These are phyloP conservation scores for Cystoderma amianthinum DNA, from an alignment of 768 basidiomycete genomes.

Conservation along the genomic window DNA sequence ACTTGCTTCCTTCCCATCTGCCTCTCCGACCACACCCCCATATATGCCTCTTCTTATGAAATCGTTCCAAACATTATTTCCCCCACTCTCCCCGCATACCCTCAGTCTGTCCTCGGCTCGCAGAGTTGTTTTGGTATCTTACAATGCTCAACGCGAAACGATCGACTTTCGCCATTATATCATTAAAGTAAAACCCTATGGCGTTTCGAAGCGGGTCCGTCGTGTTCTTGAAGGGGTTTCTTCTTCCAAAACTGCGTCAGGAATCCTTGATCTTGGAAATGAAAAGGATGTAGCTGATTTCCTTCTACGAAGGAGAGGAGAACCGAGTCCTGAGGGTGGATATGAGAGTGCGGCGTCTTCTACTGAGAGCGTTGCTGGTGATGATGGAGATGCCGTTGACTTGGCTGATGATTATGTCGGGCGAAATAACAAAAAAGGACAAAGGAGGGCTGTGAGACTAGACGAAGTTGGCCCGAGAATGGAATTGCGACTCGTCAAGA, in stretches of 20 bases:
- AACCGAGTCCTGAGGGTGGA: constrained; percentile 56
- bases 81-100: constrained; percentile 79
- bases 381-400: constrained; percentile 77
- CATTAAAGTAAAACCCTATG: constrained; percentile 92
- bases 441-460: constrained; percentile 83
- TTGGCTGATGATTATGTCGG: constrained; percentile 94
- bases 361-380: constrained; percentile 76
- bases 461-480: constrained; percentile 95
- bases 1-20: constrained; percentile 78
- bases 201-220: constrained; percentile 87
- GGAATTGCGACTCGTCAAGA: constrained; percentile 90
- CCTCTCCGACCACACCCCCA: constrained; percentile 66
- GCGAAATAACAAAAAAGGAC: constrained; percentile 87
- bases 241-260: constrained; percentile 24
- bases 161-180: constrained; percentile 92
- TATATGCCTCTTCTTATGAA: constrained; percentile 92
- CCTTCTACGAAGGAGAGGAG: constrained; percentile 65
- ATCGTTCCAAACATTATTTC: constrained; percentile 94
- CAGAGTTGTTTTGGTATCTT: constrained; percentile 88
- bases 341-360: constrained; percentile 82
- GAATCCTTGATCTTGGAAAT: constrained; percentile 73
- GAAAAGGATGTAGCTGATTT: constrained; percentile 97
- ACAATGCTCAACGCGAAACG: constrained; percentile 80
- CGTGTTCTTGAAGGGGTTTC: constrained; percentile 67
- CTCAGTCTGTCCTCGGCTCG: constrained; percentile 85